These are phyloP conservation scores for Backusella macrospora DNA, from an alignment of 192 early-diverging fungal species.

Conservation along the genomic window DNA sequence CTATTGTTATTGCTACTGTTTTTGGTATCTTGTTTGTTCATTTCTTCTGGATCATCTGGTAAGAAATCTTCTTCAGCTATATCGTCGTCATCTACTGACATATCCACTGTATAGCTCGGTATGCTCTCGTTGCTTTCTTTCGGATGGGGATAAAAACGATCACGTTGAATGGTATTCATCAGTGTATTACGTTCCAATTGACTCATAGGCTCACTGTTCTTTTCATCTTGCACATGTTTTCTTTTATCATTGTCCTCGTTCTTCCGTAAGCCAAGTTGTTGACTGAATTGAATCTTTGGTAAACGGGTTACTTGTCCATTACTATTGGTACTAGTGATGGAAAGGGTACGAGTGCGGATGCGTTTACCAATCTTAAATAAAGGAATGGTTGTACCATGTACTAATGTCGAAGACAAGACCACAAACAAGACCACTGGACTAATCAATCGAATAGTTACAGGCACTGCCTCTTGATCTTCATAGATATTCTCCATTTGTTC, in stretches of 20 bases:
- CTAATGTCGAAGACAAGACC: slow-evolving; percentile 78
- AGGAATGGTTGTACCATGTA: slow-evolving; percentile 84
- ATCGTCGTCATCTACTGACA: slow-evolving; percentile 14
- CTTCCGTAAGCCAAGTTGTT: background rate
- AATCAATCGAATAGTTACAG: slow-evolving; percentile 34
- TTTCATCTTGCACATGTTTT: slow-evolving; percentile 2
- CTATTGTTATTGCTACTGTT: background rate
- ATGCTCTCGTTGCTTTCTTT: background rate
- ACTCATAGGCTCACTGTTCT: slow-evolving; percentile 20
- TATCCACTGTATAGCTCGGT: slow-evolving; percentile 22
- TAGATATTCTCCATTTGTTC: slow-evolving; percentile 38
- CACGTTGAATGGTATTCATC: slow-evolving; percentile 24
- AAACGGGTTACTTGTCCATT: slow-evolving; percentile 33
- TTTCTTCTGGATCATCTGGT: slow-evolving; percentile 27
- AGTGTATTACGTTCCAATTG: slow-evolving; percentile 28
- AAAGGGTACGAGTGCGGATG: slow-evolving; percentile 42
- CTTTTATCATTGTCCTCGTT: slow-evolving; percentile 15
- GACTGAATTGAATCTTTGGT: slow-evolving; percentile 40
- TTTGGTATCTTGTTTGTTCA: background rate
- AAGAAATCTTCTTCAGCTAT: slow-evolving; percentile 37
- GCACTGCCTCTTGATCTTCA: slow-evolving; percentile 5
- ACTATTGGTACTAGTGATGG: slow-evolving; percentile 34
- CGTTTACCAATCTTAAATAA: slow-evolving; percentile 68
- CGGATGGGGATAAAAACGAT: background rate
- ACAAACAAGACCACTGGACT: slow-evolving; percentile 68